Conservation (phyloP, 2,329 filamentous ascomycete genomes). For the Trichophyton benhamiae region DNA sequence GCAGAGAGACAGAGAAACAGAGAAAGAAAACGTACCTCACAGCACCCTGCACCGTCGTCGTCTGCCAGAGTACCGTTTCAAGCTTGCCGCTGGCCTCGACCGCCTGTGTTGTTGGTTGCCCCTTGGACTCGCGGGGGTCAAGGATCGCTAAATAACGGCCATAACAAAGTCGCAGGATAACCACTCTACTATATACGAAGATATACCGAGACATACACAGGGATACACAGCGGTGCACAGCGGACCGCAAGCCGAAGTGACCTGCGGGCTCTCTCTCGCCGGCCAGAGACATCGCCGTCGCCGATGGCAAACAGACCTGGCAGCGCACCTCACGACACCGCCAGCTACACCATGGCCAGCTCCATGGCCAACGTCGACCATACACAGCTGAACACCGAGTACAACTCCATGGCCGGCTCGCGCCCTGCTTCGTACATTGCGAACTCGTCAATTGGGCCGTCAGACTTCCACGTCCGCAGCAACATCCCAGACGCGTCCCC, state of each 20-base stretch:
- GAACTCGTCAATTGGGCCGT: constrained; percentile 18
- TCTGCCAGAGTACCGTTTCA: neutral
- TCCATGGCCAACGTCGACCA: constrained; percentile 22
- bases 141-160: neutral
- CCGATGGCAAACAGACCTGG: constrained; percentile 22
- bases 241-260: neutral
- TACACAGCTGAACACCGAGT: constrained; percentile 22
- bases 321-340: constrained; percentile 28
- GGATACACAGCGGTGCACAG: neutral
- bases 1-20: too few species aligned
- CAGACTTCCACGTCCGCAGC: constrained; percentile 28
- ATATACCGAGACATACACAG: neutral
- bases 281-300: neutral
- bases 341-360: constrained; percentile 17
- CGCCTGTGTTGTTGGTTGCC: neutral
- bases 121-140: neutral
- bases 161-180: neutral
- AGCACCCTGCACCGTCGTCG: neutral
- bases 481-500: constrained; percentile 21
- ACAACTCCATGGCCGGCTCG: constrained; percentile 24
- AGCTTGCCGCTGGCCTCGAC: too few species aligned
- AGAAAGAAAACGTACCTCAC: too few species aligned
- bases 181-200: neutral
- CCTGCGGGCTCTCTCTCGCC: neutral
- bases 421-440: constrained; percentile 32